Evolutionary conservation across 2,329 filamentous ascomycete species (phyloP).

Genomic region (Hymenoscyphus fraxineus): DNA sequence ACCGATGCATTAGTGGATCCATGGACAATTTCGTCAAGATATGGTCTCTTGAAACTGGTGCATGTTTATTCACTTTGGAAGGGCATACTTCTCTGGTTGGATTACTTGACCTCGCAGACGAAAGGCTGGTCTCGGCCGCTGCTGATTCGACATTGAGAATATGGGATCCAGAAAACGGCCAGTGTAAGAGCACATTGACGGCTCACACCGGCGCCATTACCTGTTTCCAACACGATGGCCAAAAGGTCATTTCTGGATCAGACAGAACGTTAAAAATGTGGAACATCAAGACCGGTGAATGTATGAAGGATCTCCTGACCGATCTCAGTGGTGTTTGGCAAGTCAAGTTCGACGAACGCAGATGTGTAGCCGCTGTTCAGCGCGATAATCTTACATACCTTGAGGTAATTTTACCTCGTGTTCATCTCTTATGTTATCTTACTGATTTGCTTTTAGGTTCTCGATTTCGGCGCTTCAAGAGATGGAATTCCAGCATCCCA

Average conservation of each 20-base stretch:
- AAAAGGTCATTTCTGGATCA: conserved; percentile 94
- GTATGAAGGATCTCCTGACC: conserved; percentile 85
- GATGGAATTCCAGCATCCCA: conserved; percentile 77
- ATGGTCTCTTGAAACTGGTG: conserved; percentile 86
- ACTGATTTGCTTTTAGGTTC: conserved; percentile 60
- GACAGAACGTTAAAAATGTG: conserved; percentile 98
- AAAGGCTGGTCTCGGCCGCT: conserved; percentile 88
- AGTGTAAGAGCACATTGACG: conserved; percentile 83
- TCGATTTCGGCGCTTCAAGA: conserved; percentile 92
- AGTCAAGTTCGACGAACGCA: conserved; percentile 92
- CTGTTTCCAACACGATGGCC: conserved; percentile 95
- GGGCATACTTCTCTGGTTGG: conserved; percentile 91
- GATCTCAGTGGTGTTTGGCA: conserved; percentile 98
- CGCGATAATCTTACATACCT: conserved; percentile 90
- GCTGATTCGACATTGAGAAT: conserved; percentile 93
- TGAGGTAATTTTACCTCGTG: conserved; percentile 62
- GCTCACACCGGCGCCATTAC: conserved; percentile 97
- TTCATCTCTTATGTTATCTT: conserved; percentile 26
- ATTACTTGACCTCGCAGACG: conserved; percentile 81
- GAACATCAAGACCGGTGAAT: conserved; percentile 90
- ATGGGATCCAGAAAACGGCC: conserved; percentile 91
- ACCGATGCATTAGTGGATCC: conserved; percentile 93
- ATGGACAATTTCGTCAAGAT: conserved; percentile 99
- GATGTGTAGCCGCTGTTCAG: conserved; percentile 95
- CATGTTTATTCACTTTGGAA: conserved; percentile 83